A percentile compares a stretch with the other conserved stretches of the same genome.
phyloP scores from a whole-genome alignment of 805 yeast species.

The Kluyveromyces lactis region DNA sequence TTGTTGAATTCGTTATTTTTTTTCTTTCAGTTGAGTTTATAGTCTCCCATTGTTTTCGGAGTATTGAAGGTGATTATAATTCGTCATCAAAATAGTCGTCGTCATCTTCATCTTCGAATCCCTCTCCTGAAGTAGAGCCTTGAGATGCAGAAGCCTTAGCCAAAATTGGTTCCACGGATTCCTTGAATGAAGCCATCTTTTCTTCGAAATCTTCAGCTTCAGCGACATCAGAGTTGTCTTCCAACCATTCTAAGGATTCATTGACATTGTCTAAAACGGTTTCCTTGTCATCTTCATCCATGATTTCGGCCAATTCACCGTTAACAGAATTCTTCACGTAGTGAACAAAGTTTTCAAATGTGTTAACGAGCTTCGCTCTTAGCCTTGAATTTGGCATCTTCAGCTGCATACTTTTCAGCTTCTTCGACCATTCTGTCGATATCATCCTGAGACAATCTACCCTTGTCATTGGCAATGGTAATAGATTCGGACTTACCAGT shows the following conservation, averaged over 20 bases:
- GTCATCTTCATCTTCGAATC: conserved; percentile 45
- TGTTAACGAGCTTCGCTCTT: conserved; percentile 85
- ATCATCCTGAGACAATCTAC: conserved; percentile 87
- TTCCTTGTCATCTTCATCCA: conserved; percentile 88
- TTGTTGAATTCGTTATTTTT: too few species aligned
- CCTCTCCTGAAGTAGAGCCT: conserved; percentile 38
- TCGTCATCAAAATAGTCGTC: conserved; percentile 61
- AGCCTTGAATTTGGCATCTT: conserved; percentile 74
- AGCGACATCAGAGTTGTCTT: conserved; percentile 79
- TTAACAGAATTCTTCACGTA: conserved; percentile 64
- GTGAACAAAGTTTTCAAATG: conserved; percentile 82
- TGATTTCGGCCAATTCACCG: conserved; percentile 61
- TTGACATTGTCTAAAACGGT: conserved; percentile 76
- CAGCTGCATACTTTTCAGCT: conserved; percentile 90
- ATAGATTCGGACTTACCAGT: conserved; percentile 89
- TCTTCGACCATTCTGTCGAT: conserved; percentile 97
- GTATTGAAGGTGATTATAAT: too few species aligned
- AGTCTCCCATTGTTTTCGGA: too few species aligned
- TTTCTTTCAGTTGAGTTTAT: too few species aligned
- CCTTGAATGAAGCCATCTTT: conserved; percentile 73
- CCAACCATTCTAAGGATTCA: conserved; percentile 83
- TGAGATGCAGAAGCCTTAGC: conserved; percentile 70
- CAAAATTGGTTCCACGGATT: conserved; percentile 86
- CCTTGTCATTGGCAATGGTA: conserved; percentile 89
- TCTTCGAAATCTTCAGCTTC: conserved; percentile 90